Evolutionary conservation across 345 rosid species (phyloP).

Genomic region (Rhizophora apiculata): DNA sequence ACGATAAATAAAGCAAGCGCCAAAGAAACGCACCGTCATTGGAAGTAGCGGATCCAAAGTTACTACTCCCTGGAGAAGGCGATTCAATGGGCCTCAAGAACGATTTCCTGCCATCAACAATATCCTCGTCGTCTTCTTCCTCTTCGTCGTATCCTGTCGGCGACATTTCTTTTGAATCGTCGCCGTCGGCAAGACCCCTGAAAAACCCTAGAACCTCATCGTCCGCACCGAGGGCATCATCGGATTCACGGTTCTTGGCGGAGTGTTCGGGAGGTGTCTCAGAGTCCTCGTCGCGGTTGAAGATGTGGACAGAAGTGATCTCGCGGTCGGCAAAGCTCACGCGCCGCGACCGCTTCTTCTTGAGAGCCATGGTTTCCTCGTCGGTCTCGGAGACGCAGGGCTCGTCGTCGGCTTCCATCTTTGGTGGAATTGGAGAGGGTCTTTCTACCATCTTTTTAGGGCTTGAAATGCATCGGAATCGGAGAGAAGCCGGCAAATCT

Average conservation of each 20-base stretch:
- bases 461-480: not conserved
- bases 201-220: slow-evolving; percentile 45
- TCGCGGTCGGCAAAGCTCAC: slow-evolving; percentile 97
- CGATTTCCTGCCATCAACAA: slow-evolving; percentile 30
- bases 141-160: slow-evolving; percentile 21
- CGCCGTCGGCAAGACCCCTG: slow-evolving; percentile 52
- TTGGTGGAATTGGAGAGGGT: slow-evolving; percentile 5
- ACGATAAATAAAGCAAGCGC: too few species aligned
- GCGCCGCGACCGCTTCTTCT: slow-evolving; percentile 71
- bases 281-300: slow-evolving; percentile 84
- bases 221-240: slow-evolving; percentile 27
- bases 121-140: slow-evolving; percentile 30
- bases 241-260: slow-evolving; percentile 23
- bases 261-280: slow-evolving; percentile 60
- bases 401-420: not conserved
- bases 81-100: slow-evolving; percentile 58
- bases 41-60: slow-evolving; percentile 63
- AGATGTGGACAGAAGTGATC: slow-evolving; percentile 84
- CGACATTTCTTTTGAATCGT: slow-evolving; percentile 40
- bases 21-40: slow-evolving; percentile 50
- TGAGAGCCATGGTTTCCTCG: slow-evolving; percentile 62
- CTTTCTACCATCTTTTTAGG: slow-evolving; percentile 1
- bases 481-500: too few species aligned
- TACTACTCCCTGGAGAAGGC: slow-evolving; percentile 84
- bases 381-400: slow-evolving; percentile 53